Evolutionary conservation across 2,329 filamentous ascomycete species (phyloP), one percentile per base, ranked within the genome.

Genomic region (Eurotiales sp.): DNA sequence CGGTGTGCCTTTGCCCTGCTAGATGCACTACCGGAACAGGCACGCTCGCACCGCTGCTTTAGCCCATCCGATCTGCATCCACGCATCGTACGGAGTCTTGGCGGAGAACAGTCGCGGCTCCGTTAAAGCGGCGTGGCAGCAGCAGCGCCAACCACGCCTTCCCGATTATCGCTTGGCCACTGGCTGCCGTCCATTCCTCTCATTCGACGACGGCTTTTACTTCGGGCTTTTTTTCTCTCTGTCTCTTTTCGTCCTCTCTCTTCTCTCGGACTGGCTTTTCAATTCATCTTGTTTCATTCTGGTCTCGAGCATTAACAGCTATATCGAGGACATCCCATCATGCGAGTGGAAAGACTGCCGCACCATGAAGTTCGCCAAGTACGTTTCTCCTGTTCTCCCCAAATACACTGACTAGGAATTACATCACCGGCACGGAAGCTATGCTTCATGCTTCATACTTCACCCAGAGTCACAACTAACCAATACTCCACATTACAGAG

Each of bases 301-400:
- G n/a, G n/a, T n/a, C n/a, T n/a, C n/a, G n/a, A n/a, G n/a, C n/a
- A n/a, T n/a, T n/a, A n/a, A n/a, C n/a, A n/a, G n/a, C n/a, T n/a
- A n/a, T n/a, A n/a, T n/a, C n/a, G n/a, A n/a, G n/a, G n/a, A n/a
- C n/a, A n/a, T n/a, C n/a, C n/a, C n/a, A 52, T 15, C 40, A 32
- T 48, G 40, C 40, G 8, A 25, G 25, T 53, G 46, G n/a, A 49
- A 32, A 40, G 40, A 30, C 19, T 5, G 29, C 12, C 36, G 6
- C 51, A 37, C 39, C 27, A 83, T 83, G 80, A 83, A 83, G 69
- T 83, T 83, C 63, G 80, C 80, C 66, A 83, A 83, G 80, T 82
- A 65, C 51, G 71, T 66, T 39, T 44, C 22, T 42, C 22, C 43
- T 45, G 15, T 10, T 21, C 10, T 27, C 25, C 40, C 25, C n/a